Base-by-base conservation (phyloP, 495 filamentous ascomycete species). In the Podospora appendiculata region DNA sequence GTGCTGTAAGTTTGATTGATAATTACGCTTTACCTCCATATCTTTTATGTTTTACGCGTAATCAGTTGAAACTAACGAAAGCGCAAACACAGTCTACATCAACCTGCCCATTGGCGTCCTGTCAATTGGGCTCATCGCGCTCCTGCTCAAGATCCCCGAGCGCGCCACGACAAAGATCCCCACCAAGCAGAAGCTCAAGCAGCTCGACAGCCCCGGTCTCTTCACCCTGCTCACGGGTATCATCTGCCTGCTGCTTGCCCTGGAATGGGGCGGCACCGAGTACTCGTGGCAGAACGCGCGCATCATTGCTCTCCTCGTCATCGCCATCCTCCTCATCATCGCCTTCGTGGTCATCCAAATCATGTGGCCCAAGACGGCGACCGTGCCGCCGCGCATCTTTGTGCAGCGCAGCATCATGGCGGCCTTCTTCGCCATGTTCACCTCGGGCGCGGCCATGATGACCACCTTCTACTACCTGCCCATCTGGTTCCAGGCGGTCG, bases 401-500 rank as follows among this genome's bases (percentile, higher is more conserved):
- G 77, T 70, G 34, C 79, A 89, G 52, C 79, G 87, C 10, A 83
- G 70, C 43, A 73, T 91, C 9, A 44, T 10, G 17, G 81, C 51
- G 73, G 25, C 25, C 25, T 25, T 25, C 25, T 25, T 25, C 25
- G 25, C 25, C 25, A 25, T 25, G 25, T 25, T 25, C 25, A 25
- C 25, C 2, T 25, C 25, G 2, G 25, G 25, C 25, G 25, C 25
- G 25, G 25, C 25, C 25, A 25, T 25, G 25, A 25, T 25, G 25
- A 40, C 13, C 46, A 56, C 70, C 25, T 25, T 25, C 25, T 25
- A 25, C 25, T 25, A 25, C 25, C 25, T 25, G 2, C 25, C 41
- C 2, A 25, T 85, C 44, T 87, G 77, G 78, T 84, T 87, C 64
- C 83, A 87, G 59, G 77, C 77, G 14, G 79, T 82, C 54, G 71